Percentiles rank a stretch among this genome's conserved stretches.
Evolutionary conservation across 2,329 filamentous ascomycete genomes (phyloP).

Genomic region (Nemania sp.): DNA sequence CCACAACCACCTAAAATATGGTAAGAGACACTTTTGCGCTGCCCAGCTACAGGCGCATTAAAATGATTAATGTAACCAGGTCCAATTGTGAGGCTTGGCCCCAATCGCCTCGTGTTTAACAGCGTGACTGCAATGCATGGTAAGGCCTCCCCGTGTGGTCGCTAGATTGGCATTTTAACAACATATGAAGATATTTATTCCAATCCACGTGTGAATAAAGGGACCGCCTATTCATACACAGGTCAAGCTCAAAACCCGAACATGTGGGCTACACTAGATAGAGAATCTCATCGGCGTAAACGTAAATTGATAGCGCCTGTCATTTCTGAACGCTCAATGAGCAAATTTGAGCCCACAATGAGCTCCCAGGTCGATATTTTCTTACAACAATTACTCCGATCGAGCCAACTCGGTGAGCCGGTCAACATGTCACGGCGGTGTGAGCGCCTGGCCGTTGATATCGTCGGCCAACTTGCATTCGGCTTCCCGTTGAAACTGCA

Average conservation of each 20-base stretch:
- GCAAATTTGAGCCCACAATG: constrained; percentile 36
- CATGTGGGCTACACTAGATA: constrained; percentile 19
- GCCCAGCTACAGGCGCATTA: not conserved
- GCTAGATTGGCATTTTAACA: not conserved
- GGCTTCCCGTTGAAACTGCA: constrained; percentile 30
- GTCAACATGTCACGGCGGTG: constrained; percentile 36
- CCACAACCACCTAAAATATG: constrained; percentile 2
- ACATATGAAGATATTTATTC: not conserved
- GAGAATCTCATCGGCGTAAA: constrained; percentile 26
- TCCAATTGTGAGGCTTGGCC: not conserved
- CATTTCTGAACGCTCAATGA: constrained; percentile 37
- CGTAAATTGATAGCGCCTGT: constrained; percentile 31
- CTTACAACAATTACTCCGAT: constrained; percentile 24
- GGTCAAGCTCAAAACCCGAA: not conserved
- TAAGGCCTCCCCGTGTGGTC: not conserved
- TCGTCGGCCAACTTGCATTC: constrained; percentile 37
- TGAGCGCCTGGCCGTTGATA: constrained; percentile 33
- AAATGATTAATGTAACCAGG: not conserved
- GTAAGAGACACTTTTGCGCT: not conserved
- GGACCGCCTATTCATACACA: not conserved
- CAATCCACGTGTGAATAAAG: not conserved
- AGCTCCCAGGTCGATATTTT: constrained; percentile 33
- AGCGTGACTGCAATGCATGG: constrained; percentile 2
- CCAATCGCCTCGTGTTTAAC: not conserved
- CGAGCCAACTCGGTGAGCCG: not conserved